These are phyloP conservation scores for Discostella stelligera DNA, from an alignment of 352 stramenopile genomes.

Conservation along the genomic window DNA sequence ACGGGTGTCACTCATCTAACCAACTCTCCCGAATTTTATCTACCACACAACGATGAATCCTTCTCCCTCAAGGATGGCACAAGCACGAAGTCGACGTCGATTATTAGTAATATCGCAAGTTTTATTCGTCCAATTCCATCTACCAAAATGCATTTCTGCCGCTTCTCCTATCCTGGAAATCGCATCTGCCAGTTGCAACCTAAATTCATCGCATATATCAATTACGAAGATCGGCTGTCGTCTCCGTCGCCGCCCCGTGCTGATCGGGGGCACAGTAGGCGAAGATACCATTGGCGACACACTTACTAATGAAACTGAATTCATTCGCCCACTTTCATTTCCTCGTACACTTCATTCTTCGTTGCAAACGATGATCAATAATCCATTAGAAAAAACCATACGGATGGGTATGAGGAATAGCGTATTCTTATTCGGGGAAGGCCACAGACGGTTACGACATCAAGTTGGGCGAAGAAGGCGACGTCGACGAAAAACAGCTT, in stretches of 20 bases:
- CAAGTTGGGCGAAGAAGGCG: too few species aligned
- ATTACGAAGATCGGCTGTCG: not conserved
- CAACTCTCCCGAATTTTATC: too few species aligned
- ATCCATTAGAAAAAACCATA: not conserved
- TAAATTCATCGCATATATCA: not conserved
- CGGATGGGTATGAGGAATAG: not conserved
- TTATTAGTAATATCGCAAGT: not conserved
- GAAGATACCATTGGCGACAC: not conserved
- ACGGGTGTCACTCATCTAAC: not conserved
- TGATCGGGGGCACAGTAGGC: not conserved
- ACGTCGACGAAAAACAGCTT: not conserved
- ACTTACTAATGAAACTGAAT: too few species aligned
- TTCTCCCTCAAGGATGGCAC: not conserved
- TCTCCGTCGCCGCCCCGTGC: not conserved
- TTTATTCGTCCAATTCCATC: not conserved
- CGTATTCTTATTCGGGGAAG: not conserved
- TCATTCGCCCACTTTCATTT: not conserved
- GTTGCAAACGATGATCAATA: not conserved
- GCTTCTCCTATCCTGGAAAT: not conserved
- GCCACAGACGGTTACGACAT: not conserved
- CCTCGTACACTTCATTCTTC: not conserved
- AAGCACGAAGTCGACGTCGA: not conserved
- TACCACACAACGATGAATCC: too few species aligned
- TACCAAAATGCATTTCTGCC: not conserved
- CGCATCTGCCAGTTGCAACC: not conserved